Evolutionary conservation across 352 stramenopile species (phyloP).

Genomic region (Phytopythium chamaehyphon): DNA sequence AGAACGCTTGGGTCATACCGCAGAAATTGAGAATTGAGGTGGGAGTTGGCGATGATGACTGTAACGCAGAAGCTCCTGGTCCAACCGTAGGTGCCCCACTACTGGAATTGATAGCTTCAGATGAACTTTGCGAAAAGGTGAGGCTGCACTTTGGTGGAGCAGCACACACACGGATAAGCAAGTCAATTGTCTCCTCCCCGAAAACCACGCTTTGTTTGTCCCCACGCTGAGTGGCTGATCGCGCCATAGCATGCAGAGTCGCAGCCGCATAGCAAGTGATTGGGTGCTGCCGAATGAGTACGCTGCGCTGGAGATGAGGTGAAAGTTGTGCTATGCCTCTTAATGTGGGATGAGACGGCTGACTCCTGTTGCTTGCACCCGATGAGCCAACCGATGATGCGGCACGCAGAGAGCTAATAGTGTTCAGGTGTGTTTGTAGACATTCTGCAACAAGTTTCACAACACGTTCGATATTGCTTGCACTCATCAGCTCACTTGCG

Average conservation of each 20-base stretch:
- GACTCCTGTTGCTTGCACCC: background rate
- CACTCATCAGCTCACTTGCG: slow-evolving; percentile 56
- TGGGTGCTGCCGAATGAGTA: slow-evolving; percentile 30
- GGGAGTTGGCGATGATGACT: background rate
- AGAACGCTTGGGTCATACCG: slow-evolving; percentile 55
- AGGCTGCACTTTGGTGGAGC: slow-evolving; percentile 7
- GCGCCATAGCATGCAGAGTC: slow-evolving; percentile 46
- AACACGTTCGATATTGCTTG: slow-evolving; percentile 54
- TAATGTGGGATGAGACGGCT: no score
- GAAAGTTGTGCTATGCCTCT: background rate
- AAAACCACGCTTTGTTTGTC: slow-evolving; percentile 45
- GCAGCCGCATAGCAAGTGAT: slow-evolving; percentile 46
- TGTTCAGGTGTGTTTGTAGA: slow-evolving; percentile 22
- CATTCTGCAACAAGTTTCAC: slow-evolving; percentile 48
- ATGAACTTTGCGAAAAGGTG: background rate
- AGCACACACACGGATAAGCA: slow-evolving; percentile 46
- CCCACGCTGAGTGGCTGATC: slow-evolving; percentile 47
- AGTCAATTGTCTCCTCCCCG: slow-evolving; percentile 30
- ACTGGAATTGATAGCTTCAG: background rate
- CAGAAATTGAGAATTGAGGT: slow-evolving; percentile 6
- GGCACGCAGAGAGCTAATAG: background rate
- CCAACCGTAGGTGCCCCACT: background rate
- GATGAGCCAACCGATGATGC: background rate
- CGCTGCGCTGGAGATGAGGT: slow-evolving; percentile 8
- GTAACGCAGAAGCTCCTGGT: background rate